These are phyloP conservation scores for Chloris gayana DNA, from an alignment of 176 grass and related monocot species.

Conservation along the genomic window DNA sequence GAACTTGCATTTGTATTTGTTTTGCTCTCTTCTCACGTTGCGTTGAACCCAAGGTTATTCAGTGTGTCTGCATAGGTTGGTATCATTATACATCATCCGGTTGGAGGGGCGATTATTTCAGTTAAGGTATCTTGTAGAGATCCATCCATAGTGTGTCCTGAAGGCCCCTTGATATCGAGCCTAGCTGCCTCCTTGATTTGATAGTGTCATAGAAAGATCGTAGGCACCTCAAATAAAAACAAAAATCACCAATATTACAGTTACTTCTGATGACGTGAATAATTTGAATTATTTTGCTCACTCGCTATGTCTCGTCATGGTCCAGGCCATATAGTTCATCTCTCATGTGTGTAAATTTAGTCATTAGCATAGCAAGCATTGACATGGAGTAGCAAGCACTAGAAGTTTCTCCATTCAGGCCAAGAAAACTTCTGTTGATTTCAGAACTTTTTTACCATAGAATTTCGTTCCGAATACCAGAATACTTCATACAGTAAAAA, in stretches of 20 bases:
- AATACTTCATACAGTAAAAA: too few relatives aligned
- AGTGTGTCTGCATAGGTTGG: neutral
- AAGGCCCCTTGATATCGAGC: neutral
- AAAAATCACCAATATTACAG: neutral
- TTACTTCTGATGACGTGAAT: neutral
- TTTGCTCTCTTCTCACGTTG: neutral
- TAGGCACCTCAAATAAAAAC: neutral
- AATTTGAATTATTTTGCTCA: neutral
- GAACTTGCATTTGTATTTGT: neutral
- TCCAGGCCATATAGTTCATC: too few relatives aligned
- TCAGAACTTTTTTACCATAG: too few relatives aligned
- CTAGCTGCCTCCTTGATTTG: neutral
- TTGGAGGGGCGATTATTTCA: too few relatives aligned
- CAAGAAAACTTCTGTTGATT: too few relatives aligned
- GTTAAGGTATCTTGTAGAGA: too few relatives aligned
- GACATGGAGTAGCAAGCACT: too few relatives aligned
- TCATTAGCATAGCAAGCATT: too few relatives aligned
- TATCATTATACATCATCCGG: neutral
- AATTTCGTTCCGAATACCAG: too few relatives aligned
- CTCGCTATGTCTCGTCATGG: neutral
- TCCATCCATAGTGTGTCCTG: neutral
- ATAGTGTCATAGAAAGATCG: neutral
- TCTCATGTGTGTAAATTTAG: too few relatives aligned
- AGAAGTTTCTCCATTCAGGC: too few relatives aligned
- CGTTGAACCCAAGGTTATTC: neutral